Base-by-base conservation (phyloP, 176 grass and related monocot genomes). In the Elymus sibiricus region DNA sequence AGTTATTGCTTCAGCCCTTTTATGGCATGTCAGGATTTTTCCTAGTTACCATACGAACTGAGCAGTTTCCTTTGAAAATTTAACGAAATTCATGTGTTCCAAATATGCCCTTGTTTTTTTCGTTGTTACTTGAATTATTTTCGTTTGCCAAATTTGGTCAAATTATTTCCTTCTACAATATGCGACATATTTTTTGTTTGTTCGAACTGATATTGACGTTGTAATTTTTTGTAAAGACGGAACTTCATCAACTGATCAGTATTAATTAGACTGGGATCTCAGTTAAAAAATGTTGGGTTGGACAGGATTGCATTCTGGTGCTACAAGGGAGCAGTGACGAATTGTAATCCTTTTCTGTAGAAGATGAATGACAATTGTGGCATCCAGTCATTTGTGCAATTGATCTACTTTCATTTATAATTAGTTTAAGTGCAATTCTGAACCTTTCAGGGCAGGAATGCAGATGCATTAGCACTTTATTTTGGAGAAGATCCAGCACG, bases 401-500 rank as follows among this genome's bases (percentile, higher is more conserved):
- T 32, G 31, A 59, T 70, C 1, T 74, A 63, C 67, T 75, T 46
- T 56, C 40, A 14, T 26, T 76, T 49, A 49, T 83, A 53, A 55
- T 81, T 28, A 40, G 64, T 2, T 77, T 84, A 32, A 35, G 28
- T 65, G 9, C 62, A 74, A 66, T 27, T 72, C 82, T 24, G 7
- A 75, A 31, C 71, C 78, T 84, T 84, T 72, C 86, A 99, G 97
- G 97, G 97, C 62, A 86, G 97, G 65, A 99, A 99, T 88, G 97
- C 94, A 26, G 97, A 99, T 91, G 97, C 94, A 86, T 85, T 99
- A 62, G 97, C 97, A 73, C 93, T 93, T 80, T 99, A 99, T 92
- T 99, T 99, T 92, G 97, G 97, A 82, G 97, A 99, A 93, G 97
- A 96, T 83, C 97, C 97, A 68, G 79, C 84, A 5, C 81, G 92